Evolutionary conservation across 495 filamentous ascomycete genomes (phyloP), one percentile per base, ranked within the genome.

Genomic region (Penicillium bovifimosum): DNA sequence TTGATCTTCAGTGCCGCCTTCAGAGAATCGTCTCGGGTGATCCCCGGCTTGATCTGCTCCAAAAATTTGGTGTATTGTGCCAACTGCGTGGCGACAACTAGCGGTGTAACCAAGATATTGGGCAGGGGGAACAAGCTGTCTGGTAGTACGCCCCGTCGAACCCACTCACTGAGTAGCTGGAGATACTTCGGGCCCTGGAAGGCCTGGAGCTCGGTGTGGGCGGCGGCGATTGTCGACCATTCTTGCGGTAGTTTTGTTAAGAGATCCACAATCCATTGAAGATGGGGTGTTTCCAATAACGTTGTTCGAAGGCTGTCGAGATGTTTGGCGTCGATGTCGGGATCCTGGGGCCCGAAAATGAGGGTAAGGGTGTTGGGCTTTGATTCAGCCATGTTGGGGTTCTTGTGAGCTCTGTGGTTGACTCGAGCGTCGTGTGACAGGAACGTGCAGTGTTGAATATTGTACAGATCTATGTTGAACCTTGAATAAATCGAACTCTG

Each of bases 11-110:
- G 28, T 11, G 47, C 33, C 10, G 52, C 34, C 13, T 43, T 17
- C 47, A 53, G 35, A 16, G 31, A 24, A 33, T 50, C 40, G 11
- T 44, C 43, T 11, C 14, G 18, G 26, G 9, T 35, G 6, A 47
- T 47, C 9, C 34, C 29, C 20, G 35, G 24, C 11, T 40, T 16
- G n/a, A 18, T 33, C 18, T 31, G 11, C 28, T 50, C 34, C 6
- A 64, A 45, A 42, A 56, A 65, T n/a, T 41, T 41, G 39, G 34
- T 48, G 53, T 67, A 75, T 44, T 67, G 53, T 0, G 47, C 52
- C 9, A 72, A 49, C 18, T 75, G 72, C 1, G 45, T 24, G 17
- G 64, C 32, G 9, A 72, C 63, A 10, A 69, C 55, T 1, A 75
- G 56, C 0, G 67, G 65, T 6, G 38, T 59, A 38, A 75, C 41